Base-by-base conservation (phyloP, 2,329 filamentous ascomycete genomes). In the Rutstroemia sp. region DNA sequence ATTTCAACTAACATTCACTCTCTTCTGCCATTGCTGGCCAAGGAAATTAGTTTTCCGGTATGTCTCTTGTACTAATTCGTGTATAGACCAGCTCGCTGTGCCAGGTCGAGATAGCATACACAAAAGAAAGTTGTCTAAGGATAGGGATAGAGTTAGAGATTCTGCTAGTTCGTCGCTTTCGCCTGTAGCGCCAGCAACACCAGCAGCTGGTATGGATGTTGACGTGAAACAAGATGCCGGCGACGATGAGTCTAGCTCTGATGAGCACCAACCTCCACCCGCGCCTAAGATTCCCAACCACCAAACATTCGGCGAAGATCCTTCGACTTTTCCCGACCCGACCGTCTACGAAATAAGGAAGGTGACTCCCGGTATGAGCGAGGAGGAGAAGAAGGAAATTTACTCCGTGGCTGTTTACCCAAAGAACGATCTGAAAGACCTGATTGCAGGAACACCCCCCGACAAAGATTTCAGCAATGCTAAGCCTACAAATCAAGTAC, bases 381-480 rank as follows among this genome's bases (percentile, higher is more conserved):
- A 91, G 57, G 87, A 92, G n/a, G 86, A 95, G 66, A 89, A 86
- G 70, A 91, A 87, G 68, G 83, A 88, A 63, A 92, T 97, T 52
- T 95, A 89, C 70, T 90, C 89, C 7, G 94, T 99, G 16, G 84
- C 88, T 4, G 78, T 82, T 14, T 99, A 94, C 68, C 94, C 94
- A 0, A 80, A 79, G 52, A 86, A 82, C 61, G 89, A 96, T 67
- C 78, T 99, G 8, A 79, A 84, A 57, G 86, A 96, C 67, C 77
- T 94, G 63, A 95, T 95, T 61, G 88, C 92, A 10, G 94, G 94
- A 48, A 85, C 88, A 40, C 88, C 92, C 1, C 92, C 94, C 1
- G 92, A 97, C 71, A 91, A 89, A 70, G 94, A 99, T 73, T 97
- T 96, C 67, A 96, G 89, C 69, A 95, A 84, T 68, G 87, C 90